phyloP scores from a whole-genome alignment of 2,329 filamentous ascomycete species.

The Fusarium miscanthi region DNA sequence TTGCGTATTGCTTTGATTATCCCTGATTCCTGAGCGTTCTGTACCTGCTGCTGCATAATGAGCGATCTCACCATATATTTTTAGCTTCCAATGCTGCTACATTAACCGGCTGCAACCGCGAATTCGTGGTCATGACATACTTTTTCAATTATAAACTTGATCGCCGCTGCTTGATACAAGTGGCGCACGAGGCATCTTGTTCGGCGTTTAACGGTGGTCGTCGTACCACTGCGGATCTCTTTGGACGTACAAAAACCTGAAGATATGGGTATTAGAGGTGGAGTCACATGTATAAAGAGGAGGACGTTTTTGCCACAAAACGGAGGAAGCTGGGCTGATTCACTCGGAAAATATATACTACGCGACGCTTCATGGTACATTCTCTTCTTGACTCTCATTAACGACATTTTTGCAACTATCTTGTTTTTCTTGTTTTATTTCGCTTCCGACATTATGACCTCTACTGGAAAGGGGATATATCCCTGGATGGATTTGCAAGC shows the following conservation, averaged over 20 bases:
- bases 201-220: constrained; percentile 45
- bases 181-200: constrained; percentile 41
- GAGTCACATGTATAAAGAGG: constrained; percentile 22
- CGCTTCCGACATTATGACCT: constrained; percentile 30
- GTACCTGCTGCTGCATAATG: constrained; percentile 39
- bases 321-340: constrained; percentile 30
- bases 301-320: constrained; percentile 10
- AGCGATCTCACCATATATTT: constrained; percentile 23
- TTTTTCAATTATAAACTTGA: constrained; percentile 18
- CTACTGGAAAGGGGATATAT: constrained; percentile 23
- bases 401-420: constrained; percentile 16
- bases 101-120: constrained; percentile 17
- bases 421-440: constrained; percentile 8
- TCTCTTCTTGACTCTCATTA: constrained; percentile 40
- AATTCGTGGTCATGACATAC: constrained; percentile 21
- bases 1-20: constrained; percentile 19
- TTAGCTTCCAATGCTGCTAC: constrained; percentile 6
- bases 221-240: constrained; percentile 38
- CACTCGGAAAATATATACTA: constrained; percentile 24
- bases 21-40: constrained; percentile 43
- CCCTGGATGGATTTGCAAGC: constrained; percentile 21
- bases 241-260: constrained; percentile 34
- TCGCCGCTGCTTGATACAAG: constrained; percentile 17
- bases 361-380: constrained; percentile 35
- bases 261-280: constrained; percentile 24